Evolutionary conservation across 2,329 filamentous ascomycete genomes (phyloP).

Genomic region (Colletotrichum sp.): DNA sequence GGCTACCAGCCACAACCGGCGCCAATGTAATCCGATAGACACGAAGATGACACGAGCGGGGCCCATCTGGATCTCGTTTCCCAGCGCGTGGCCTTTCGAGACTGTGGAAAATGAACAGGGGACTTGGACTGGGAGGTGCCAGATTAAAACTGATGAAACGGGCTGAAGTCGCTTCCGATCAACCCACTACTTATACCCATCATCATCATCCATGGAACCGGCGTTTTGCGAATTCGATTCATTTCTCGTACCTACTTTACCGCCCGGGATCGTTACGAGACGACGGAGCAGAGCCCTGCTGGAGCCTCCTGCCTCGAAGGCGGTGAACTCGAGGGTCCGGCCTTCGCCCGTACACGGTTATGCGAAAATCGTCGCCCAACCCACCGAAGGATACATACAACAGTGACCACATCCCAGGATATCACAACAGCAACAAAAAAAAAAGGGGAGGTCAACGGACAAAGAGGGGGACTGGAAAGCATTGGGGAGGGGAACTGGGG

Average conservation of each 20-base stretch:
- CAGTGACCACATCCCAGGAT: neutral
- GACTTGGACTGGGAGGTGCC: neutral
- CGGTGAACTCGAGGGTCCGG: neutral
- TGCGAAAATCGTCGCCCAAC: neutral
- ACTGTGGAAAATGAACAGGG: neutral
- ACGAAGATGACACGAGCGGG: neutral
- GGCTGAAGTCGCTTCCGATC: neutral
- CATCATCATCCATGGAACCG: slow-evolving; percentile 6
- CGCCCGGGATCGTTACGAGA: neutral
- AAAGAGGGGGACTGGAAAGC: neutral
- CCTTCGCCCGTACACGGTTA: neutral
- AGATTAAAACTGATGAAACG: neutral
- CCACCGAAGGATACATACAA: neutral
- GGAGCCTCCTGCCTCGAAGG: neutral
- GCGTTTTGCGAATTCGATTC: slow-evolving; percentile 19
- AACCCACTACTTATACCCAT: neutral
- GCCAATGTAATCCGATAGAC: neutral
- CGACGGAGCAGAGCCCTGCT: neutral
- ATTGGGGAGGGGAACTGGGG: neutral
- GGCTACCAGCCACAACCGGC: neutral
- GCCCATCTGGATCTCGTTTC: neutral
- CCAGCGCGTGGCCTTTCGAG: neutral
- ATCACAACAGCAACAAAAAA: neutral
- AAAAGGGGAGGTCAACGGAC: neutral
- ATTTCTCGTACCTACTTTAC: slow-evolving; percentile 13